Base-by-base conservation (phyloP, 805 yeast species). In the Brettanomyces naardenensis region DNA sequence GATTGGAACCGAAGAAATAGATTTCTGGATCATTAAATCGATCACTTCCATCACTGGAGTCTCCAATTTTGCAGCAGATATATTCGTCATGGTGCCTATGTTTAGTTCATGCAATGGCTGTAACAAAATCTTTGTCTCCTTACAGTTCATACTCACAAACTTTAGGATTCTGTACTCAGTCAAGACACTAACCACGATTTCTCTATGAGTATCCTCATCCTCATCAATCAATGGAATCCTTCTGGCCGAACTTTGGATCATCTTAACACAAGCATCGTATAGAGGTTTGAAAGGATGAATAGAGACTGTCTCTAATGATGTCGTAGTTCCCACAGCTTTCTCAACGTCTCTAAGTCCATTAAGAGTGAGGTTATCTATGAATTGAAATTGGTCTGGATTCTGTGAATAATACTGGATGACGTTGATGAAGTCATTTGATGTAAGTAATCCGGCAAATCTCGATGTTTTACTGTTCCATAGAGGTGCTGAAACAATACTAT, bases 131-230 rank as follows among this genome's bases (percentile, higher is more conserved):
- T 83, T 78, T 3, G 95, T 88, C 58, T 92, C 97, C 58, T 87
- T 88, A 64, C 98, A 92, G 61, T 92, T 92, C 60, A 90, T 73
- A 3, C 97, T 89, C 23, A 92, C 96, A 56, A 92, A 92, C 62
- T 94, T 90, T 52, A 92, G 69, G 39, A 92, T 92, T 56, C 98
- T 78, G 62, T 92, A 92, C 65, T 92, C 98, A 1, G 98, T 92
- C 53, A 92, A 70, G 37, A 92, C 98, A 39, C 88, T 77, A 6
- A 92, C 97, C 14, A 92, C 96, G 52, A 92, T 88, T 59, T 92
- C 97, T 52, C 96, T 69, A 52, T 83, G 82, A 0, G 95, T 85
- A 48, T 81, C 87, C 52, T 87, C 95, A 58, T 92, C 97, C 56
- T 82, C 82, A 58, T 92, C 98, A 48, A 92, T 86, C 49, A 92